Evolutionary conservation across 139 green algal species (phyloP).

Genomic region (Desmodesmus armatus): DNA sequence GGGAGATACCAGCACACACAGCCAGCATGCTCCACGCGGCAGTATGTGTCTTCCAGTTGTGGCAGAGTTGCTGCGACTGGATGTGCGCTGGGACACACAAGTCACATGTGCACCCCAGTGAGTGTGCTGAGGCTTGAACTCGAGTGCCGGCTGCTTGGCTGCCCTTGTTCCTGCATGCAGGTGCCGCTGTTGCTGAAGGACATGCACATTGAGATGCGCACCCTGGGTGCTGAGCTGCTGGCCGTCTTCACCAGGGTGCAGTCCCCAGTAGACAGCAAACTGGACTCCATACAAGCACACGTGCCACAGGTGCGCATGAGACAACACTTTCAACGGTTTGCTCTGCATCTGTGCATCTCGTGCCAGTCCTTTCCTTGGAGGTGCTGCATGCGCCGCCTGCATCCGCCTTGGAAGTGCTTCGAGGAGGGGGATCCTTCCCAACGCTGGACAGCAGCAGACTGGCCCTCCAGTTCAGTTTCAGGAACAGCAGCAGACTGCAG

Average conservation of each 20-base stretch:
- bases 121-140: no score
- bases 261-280: slow-evolving; percentile 31
- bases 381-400: neutral
- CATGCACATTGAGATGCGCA: slow-evolving; percentile 55
- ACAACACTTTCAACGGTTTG: neutral
- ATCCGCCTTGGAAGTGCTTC: no score
- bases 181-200: slow-evolving; percentile 52
- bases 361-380: neutral
- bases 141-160: no score
- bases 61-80: no score
- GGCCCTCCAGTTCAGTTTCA: neutral
- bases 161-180: neutral
- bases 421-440: no score
- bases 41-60: no score
- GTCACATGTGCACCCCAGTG: no score
- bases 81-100: no score
- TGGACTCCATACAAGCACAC: slow-evolving; percentile 35
- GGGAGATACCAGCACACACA: no score
- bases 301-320: slow-evolving; percentile 26
- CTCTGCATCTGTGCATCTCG: neutral
- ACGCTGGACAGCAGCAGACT: neutral
- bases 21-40: no score
- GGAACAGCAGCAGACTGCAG: neutral
- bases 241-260: slow-evolving; percentile 38
- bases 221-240: slow-evolving; percentile 59